Conservation (phyloP, 2,329 filamentous ascomycete species). For the Fusarium sp. region DNA sequence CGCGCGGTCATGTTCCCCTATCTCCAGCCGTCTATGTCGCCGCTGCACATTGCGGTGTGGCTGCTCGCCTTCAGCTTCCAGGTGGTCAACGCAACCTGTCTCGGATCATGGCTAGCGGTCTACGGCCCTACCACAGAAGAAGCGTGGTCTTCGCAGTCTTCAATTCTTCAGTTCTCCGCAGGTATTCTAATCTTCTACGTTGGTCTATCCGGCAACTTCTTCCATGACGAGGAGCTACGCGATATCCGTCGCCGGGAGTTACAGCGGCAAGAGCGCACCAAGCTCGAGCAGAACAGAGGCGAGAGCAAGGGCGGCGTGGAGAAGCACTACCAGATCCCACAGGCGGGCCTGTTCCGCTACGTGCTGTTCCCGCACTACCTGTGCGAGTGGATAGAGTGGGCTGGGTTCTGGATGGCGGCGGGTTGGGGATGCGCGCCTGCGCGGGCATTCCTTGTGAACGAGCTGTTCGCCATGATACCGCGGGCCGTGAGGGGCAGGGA, state of each 20-base stretch:
- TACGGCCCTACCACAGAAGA: slow-evolving; percentile 76
- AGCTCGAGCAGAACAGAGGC: slow-evolving; percentile 51
- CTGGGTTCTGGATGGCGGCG: slow-evolving; percentile 84
- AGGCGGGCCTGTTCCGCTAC: slow-evolving; percentile 84
- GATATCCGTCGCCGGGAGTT: slow-evolving; percentile 83
- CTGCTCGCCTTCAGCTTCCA: slow-evolving; percentile 78
- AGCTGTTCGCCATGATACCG: slow-evolving; percentile 90
- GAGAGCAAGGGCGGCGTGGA: slow-evolving; percentile 55
- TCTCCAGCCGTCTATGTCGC: slow-evolving; percentile 91
- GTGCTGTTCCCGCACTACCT: slow-evolving; percentile 94
- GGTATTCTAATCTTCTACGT: slow-evolving; percentile 82
- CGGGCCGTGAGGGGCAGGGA: slow-evolving; percentile 82
- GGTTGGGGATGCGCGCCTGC: slow-evolving; percentile 79
- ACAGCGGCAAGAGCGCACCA: slow-evolving; percentile 62
- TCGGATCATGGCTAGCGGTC: slow-evolving; percentile 85
- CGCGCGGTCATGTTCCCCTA: slow-evolving; percentile 87
- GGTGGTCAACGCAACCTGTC: slow-evolving; percentile 79
- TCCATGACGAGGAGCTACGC: slow-evolving; percentile 89
- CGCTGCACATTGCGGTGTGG: slow-evolving; percentile 81
- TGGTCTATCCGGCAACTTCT: slow-evolving; percentile 84
- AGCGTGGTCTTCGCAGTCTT: slow-evolving; percentile 61
- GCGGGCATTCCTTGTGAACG: slow-evolving; percentile 85
- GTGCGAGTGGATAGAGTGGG: slow-evolving; percentile 98
- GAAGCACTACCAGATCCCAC: slow-evolving; percentile 89
- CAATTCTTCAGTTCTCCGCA: slow-evolving; percentile 64